Conservation (phyloP, 495 filamentous ascomycete genomes). For the Talaromyces trachyspermus region DNA sequence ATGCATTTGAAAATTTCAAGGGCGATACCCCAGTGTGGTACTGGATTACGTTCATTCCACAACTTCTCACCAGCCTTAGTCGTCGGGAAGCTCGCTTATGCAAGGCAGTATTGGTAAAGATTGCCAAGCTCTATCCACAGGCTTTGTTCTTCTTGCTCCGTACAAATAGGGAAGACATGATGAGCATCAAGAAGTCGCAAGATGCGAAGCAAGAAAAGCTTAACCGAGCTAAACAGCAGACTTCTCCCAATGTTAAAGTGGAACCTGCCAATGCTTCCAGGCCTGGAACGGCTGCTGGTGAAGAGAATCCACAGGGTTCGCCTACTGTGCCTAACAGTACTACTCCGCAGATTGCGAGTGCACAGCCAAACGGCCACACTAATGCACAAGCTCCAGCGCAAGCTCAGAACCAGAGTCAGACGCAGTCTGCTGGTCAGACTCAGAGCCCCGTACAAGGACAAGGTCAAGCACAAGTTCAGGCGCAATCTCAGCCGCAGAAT, state of each 20-base stretch:
- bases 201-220: constrained; percentile 68
- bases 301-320: constrained; percentile 32
- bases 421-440: constrained; percentile 17
- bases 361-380: constrained; percentile 26
- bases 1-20: constrained; percentile 87
- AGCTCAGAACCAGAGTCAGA: constrained; percentile 14
- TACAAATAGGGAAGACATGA: constrained; percentile 92
- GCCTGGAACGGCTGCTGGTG: constrained; percentile 45
- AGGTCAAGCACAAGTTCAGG: constrained; percentile 16
- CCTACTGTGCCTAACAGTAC: constrained; percentile 17
- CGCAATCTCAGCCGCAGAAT: background rate
- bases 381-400: constrained; percentile 20
- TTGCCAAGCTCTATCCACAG: constrained; percentile 92
- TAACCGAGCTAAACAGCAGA: constrained; percentile 35
- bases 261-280: constrained; percentile 26
- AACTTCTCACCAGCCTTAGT: constrained; percentile 80
- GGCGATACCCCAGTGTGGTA: constrained; percentile 96
- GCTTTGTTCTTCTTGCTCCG: constrained; percentile 89
- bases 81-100: constrained; percentile 86
- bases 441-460: constrained; percentile 14
- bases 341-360: constrained; percentile 16
- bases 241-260: constrained; percentile 42
- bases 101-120: constrained; percentile 75
- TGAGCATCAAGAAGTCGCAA: constrained; percentile 79
- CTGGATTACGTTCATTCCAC: constrained; percentile 98